Conservation (phyloP, 148 eudicot genomes). For the Chenopodium suecicum region DNA sequence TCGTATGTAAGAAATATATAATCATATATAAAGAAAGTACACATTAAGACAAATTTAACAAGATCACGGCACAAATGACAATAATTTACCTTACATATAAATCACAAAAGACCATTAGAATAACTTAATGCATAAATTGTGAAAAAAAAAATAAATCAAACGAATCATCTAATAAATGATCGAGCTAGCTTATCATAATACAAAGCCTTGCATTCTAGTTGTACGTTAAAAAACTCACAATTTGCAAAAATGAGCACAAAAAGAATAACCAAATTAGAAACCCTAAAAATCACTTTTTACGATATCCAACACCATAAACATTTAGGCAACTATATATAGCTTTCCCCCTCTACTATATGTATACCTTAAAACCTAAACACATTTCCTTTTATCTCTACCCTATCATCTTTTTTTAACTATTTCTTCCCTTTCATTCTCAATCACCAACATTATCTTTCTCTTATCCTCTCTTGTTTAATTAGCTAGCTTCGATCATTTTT, state of each 20-base stretch:
- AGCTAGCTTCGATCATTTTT: neutral
- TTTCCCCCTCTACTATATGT: neutral
- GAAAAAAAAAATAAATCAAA: too few relatives aligned
- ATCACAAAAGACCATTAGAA: too few relatives aligned
- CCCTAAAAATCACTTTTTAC: slow-evolving; percentile 18
- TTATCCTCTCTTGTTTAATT: neutral
- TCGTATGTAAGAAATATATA: too few relatives aligned
- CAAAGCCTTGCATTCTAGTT: neutral
- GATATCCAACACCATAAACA: neutral
- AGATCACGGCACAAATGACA: too few relatives aligned
- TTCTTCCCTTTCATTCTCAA: neutral
- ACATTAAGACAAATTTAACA: too few relatives aligned
- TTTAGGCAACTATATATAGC: slow-evolving; percentile 9
- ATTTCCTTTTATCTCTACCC: slow-evolving; percentile 1
- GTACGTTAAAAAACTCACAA: slow-evolving; percentile 5
- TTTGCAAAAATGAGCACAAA: slow-evolving; percentile 14
- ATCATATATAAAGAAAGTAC: too few relatives aligned
- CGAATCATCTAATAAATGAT: too few relatives aligned
- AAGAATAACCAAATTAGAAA: slow-evolving; percentile 22
- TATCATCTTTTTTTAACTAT: neutral
- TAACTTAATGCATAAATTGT: too few relatives aligned
- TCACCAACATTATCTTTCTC: neutral
- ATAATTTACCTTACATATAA: too few relatives aligned
- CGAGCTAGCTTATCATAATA: too few relatives aligned
- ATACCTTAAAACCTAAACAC: neutral